Evolutionary conservation across 2,329 filamentous ascomycete species (phyloP), one percentile per base, ranked within the genome.

Genomic region (Cytospora leucostoma): DNA sequence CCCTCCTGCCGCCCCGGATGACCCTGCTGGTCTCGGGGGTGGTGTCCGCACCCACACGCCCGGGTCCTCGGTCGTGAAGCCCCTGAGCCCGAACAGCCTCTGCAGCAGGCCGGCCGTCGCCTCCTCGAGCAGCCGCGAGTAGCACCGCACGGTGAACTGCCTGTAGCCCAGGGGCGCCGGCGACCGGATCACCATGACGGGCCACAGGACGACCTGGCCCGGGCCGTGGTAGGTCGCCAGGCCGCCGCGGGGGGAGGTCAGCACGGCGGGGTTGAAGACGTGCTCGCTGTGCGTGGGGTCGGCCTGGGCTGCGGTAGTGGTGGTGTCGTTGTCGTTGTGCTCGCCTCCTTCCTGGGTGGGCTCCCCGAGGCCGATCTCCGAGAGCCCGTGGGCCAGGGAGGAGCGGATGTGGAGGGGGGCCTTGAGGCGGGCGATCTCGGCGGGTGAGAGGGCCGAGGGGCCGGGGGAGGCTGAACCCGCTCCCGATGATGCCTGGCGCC

Each of bases 191-290:
- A 97, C 92, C n/a, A 96, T 74, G 57, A 97, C 86, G 3, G 94
- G 92, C 80, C 96, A 99, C n/a, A 93, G 86, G 40, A 97, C 91
- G 56, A 96, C 78, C 74, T 99, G 95, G 0, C 94, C 94, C 0
- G 94, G 95, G 0, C 94, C 95, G 74, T 99, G 95, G 78, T 97
- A 98, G 3, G 95, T 98, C 0, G 92, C 93, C 68, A 96, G 87
- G 0, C 95, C 95, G 66, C 95, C 95, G 61, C 95, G 88, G n/a
- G 87, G 84, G 15, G 91, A 89, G 70, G 88, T 82, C 51, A 85
- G 76, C 69, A 95, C 86, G n/a, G 84, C 79, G 3, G 89, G 90
- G 33, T 73, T 67, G 69, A 76, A 79, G 56, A 63, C 69, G 40
- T 78, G 37, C 72, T 67, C 74, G 73, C 34, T 63, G 52, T 67